Conservation (phyloP, 192 early-diverging fungal species). For the Coemansia sp. region DNA sequence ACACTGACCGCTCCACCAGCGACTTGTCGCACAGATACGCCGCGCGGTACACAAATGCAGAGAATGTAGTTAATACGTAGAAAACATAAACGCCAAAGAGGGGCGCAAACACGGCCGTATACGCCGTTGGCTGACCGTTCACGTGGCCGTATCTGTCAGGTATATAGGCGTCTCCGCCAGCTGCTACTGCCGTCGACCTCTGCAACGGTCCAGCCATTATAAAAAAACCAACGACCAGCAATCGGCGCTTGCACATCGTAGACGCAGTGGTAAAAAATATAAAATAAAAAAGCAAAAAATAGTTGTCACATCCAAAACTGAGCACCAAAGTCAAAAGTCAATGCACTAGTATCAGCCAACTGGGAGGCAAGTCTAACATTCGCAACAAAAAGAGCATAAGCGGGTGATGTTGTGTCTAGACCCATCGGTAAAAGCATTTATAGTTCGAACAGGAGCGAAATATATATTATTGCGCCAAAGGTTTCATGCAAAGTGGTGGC, state of each 20-base stretch:
- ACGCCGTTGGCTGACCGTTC: not conserved
- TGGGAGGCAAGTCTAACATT: not conserved
- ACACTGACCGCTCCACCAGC: slow-evolving; percentile 31
- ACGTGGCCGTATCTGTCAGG: slow-evolving; percentile 6
- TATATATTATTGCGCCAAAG: not conserved
- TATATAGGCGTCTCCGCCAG: too few species aligned
- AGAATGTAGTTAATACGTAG: slow-evolving; percentile 23
- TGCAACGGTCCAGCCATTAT: not conserved
- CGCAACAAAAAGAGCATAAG: not conserved
- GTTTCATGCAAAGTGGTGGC: not conserved
- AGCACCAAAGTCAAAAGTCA: not conserved
- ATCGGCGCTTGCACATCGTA: not conserved
- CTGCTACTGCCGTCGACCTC: not conserved
- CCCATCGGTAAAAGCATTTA: not conserved
- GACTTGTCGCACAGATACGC: slow-evolving; percentile 25
- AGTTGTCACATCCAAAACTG: not conserved
- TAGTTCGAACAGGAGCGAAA: not conserved
- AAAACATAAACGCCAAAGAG: slow-evolving; percentile 15
- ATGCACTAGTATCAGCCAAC: not conserved
- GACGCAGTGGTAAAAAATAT: not conserved
- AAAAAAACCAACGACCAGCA: not conserved
- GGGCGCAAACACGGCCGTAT: slow-evolving; percentile 18
- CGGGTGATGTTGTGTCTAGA: not conserved
- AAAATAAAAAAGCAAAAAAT: not conserved
- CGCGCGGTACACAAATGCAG: slow-evolving; percentile 31